Base-by-base conservation (phyloP, 805 yeast species). In the Saccharomyces kudriavzevii region DNA sequence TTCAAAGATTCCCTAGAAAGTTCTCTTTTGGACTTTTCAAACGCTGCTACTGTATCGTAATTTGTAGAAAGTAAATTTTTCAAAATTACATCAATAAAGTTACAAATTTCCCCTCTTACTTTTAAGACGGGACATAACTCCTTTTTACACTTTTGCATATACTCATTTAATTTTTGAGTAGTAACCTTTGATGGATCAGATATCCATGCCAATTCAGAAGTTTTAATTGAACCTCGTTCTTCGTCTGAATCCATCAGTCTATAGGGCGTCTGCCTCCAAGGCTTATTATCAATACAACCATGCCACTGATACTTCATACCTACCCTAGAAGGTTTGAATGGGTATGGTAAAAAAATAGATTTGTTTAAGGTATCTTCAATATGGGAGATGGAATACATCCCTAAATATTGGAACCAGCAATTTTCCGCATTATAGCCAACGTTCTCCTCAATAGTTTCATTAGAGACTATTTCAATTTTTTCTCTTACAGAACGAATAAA, bases 161-260 rank as follows among this genome's bases (percentile, higher is more conserved):
- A 94, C 3, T 63, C 61, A 31, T 83, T 87, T 5, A 86, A 67
- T 27, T 59, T 54, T 47, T 71, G 68, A 5, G 54, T 59, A 2
- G 57, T 35, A 0, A 63, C 58, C 10, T 61, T 64, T 0, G 60
- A 54, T 1, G 62, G 56, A 31, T 67, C 68, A 28, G 77, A 71
- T 59, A 76, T 78, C 96, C 97, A 94, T 61, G 85, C 68, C 5
- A 89, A 68, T 0, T 83, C 78, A 24, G 77, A 73, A 0, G 89
- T 82, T 22, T 78, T 82, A 61, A 84, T 87, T 3, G 80, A 82
- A 1, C 97, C 97, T 61, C 98, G 77, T 62, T 89, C 96, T 5
- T 51, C 57, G 50, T 43, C 55, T 24, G 49, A 27, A 49, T 31
- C 52, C 52, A 43, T 43, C 35, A 2, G 11, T 17, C 9, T 6